These are phyloP conservation scores for Cudoniella acicularis DNA, from an alignment of 495 filamentous ascomycete genomes.

Conservation along the genomic window DNA sequence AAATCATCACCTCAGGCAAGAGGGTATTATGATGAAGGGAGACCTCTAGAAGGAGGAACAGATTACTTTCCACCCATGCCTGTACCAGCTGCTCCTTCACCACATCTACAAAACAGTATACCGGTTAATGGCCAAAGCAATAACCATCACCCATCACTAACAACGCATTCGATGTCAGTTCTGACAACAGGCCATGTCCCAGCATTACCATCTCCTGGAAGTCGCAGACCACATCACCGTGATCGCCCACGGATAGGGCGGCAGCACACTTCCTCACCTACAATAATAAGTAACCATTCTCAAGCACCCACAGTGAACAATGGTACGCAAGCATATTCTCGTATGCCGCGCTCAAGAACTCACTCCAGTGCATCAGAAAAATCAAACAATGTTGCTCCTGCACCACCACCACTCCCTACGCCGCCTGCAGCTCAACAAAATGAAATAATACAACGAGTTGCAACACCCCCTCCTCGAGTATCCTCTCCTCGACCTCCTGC, in stretches of 20 bases:
- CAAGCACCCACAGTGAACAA: conserved; percentile 24
- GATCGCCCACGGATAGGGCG: conserved; percentile 52
- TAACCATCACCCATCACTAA: conserved; percentile 32
- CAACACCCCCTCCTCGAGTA: conserved; percentile 55
- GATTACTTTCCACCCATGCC: conserved; percentile 94
- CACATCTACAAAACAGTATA: conserved; percentile 36
- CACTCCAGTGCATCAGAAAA: conserved; percentile 46
- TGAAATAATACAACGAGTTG: conserved; percentile 34
- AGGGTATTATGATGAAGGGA: conserved; percentile 56
- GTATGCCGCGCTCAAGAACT: conserved; percentile 40
- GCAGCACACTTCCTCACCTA: conserved; percentile 81
- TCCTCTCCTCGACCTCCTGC: conserved; percentile 52
- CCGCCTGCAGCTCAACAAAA: conserved; percentile 45
- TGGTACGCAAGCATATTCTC: conserved; percentile 32
- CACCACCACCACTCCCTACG: conserved; percentile 54
- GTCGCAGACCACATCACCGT: conserved; percentile 39
- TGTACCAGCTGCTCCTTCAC: conserved; percentile 36
- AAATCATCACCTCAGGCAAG: conserved; percentile 64
- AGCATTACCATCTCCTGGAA: conserved; percentile 78
- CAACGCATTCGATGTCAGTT: conserved; percentile 64
- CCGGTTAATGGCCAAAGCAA: conserved; percentile 27
- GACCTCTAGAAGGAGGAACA: conserved; percentile 66
- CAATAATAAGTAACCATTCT: conserved; percentile 42
- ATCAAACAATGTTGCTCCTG: conserved; percentile 27
- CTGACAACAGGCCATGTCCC: conserved; percentile 77